Base-by-base conservation (phyloP, 768 basidiomycete genomes). In the Ramaria sp. region DNA sequence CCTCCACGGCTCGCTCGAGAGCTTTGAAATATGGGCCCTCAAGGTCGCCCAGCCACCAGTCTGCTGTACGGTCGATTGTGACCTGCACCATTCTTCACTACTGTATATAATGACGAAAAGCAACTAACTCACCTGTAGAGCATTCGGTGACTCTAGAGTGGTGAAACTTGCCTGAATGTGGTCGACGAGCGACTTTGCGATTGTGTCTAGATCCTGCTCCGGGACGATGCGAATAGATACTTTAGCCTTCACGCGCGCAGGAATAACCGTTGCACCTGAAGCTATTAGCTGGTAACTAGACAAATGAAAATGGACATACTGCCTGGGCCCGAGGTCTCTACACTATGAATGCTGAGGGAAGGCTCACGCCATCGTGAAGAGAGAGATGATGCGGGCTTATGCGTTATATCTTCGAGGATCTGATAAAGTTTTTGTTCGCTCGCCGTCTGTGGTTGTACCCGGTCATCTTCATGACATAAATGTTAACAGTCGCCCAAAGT, bases 1-100 rank as follows among this genome's bases (percentile, higher is more conserved):
- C 83, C 50, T 77, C 73, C 0, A 99, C 83, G 20, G 91, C 87
- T 39, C 75, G 72, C 66, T 95, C 91, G 51, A 99, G 76, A 0
- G 88, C 84, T 61, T 83, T 79, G 73, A 94, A 95, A 83, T 89
- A 96, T 3, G 78, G 78, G 58, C 86, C 85, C 54, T 90, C 81
- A 41, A 95, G 77, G 54, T 87, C 82, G 0, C 94, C 92, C 1
- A 99, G 76, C 95, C 95, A 99, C 94, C 94, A 98, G 64, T 93
- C 86, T 0, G 92, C 93, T 1, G 80, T 85, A 59, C 91, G 88
- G 43, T 87, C 82, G 53, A 96, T 81, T 19, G 73, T 76, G 61
- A 94, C 76, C 90, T 93, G 61, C 31, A 51, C 2, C 7, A 7
- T 12, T 34, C 24, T 11, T 13, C n/a, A 20, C 19, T 10, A 38